Evolutionary conservation across 2,329 filamentous ascomycete genomes (phyloP), one percentile per base, ranked within the genome.

Genomic region (Catunica adiposa): DNA sequence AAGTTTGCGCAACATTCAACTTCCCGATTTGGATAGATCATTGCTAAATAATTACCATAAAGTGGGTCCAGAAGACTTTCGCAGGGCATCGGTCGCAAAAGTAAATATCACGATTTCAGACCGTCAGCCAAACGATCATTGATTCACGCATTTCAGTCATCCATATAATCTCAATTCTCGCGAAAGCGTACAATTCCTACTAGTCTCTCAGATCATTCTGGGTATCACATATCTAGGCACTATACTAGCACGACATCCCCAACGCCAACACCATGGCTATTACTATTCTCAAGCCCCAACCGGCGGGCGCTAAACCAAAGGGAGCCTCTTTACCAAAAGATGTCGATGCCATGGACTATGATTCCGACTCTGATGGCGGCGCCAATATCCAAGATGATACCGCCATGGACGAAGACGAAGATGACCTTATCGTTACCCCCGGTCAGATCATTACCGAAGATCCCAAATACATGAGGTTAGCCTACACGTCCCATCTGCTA

Each of bases 401-500:
- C 53, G 64, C 70, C 53, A 76, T 75, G 71, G 64, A 67, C n/a
- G 48, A 53, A n/a, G 29, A 29, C 20, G 20, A 44, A 15, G 60
- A 62, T 11, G 63, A 69, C 63, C 71, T 76, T 37, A 84, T 96
- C 61, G 83, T 95, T 62, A 95, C 89, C 0, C 90, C 90, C 0
- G 92, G 90, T 64, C 86, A 94, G 66, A 71, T 84, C 59, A 86
- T 97, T 62, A 96, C 90, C 9, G 79, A 83, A 61, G 89, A 96
- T 68, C 78, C 88, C n/a, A 89, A 96, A 73, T 97, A 88, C 88
- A 97, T 97, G 90, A 81, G 81, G 78, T 81, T 69, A 54, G 71
- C 61, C 9, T 17, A 50, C 37, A 40, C 9, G 23, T 52, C 51
- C 11, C 29, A 34, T 34, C 29, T n/a, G 23, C n/a, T 11, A n/a